phyloP scores from a whole-genome alignment of 768 basidiomycete species.

The Boletellus ananiceps region DNA sequence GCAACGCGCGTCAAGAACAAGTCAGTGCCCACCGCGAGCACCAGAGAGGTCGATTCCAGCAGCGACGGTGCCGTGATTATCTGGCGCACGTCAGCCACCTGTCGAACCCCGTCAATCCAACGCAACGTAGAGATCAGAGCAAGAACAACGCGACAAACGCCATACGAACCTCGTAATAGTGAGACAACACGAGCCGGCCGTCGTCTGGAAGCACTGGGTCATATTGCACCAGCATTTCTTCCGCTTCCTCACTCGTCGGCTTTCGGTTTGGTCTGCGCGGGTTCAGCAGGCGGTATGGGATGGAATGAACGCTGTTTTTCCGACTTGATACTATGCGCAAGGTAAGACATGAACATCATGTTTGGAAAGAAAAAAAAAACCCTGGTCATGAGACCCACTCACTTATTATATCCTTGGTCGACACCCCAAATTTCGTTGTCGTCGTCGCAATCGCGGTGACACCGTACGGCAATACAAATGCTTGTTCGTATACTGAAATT shows the following conservation, averaged over 20 bases:
- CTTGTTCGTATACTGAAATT: constrained; percentile 58
- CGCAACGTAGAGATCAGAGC: not conserved
- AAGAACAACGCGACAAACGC: constrained; percentile 9
- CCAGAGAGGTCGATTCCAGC: constrained; percentile 87
- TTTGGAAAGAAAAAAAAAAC: not conserved
- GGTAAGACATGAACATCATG: not conserved
- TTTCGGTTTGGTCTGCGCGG: constrained; percentile 80
- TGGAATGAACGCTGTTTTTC: constrained; percentile 66
- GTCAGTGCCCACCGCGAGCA: constrained; percentile 85
- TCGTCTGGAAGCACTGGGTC: constrained; percentile 77
- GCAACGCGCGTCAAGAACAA: constrained; percentile 82
- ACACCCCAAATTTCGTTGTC: constrained; percentile 83
- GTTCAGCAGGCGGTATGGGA: constrained; percentile 71
- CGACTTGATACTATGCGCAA: constrained; percentile 62
- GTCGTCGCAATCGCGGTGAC: constrained; percentile 72
- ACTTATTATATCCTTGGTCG: constrained; percentile 85
- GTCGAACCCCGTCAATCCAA: not conserved
- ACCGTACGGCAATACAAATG: constrained; percentile 65
- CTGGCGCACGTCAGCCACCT: constrained; percentile 66
- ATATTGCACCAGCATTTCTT: constrained; percentile 83
- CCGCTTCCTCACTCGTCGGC: constrained; percentile 69
- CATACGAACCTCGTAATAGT: constrained; percentile 46
- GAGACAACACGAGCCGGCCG: constrained; percentile 51
- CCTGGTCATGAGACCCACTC: constrained; percentile 19
- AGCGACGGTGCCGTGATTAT: constrained; percentile 79